Evolutionary conservation across 164 flowering plant species (phyloP).

Genomic region (Annona cherimola): DNA sequence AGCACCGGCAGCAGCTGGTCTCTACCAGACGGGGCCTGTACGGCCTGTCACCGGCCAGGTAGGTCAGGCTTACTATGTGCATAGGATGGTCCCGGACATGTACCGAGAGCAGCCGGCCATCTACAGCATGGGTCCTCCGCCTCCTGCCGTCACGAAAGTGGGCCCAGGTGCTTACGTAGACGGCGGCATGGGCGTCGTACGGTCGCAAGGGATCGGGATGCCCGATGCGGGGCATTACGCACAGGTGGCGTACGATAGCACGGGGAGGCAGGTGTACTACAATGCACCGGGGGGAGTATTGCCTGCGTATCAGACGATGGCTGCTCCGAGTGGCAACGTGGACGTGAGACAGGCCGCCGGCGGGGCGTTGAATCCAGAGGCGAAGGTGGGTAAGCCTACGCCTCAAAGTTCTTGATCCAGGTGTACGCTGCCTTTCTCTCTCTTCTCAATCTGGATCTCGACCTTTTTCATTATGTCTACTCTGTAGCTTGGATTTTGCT

Average conservation of each 20-base stretch:
- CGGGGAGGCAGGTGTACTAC: constrained; percentile 66
- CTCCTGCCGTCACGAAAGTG: constrained; percentile 7
- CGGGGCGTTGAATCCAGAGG: constrained; percentile 24
- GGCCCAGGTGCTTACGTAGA: constrained; percentile 1
- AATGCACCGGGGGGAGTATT: constrained; percentile 32
- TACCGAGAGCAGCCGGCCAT: constrained; percentile 37
- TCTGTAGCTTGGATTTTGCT: not conserved
- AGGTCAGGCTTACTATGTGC: constrained; percentile 52
- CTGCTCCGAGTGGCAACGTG: constrained; percentile 18
- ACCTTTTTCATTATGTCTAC: not conserved
- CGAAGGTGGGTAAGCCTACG: constrained; percentile 25
- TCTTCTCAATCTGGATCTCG: not conserved
- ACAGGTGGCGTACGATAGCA: constrained; percentile 57
- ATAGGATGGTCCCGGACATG: constrained; percentile 34
- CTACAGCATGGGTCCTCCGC: constrained; percentile 29
- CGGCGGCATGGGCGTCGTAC: constrained; percentile 4
- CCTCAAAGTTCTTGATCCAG: constrained; percentile 23
- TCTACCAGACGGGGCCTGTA: constrained; percentile 28
- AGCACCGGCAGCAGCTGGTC: not conserved
- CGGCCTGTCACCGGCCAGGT: constrained; percentile 36
- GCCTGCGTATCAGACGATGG: constrained; percentile 28
- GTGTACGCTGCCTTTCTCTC: not conserved
- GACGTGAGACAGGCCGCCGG: constrained; percentile 21
- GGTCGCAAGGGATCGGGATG: constrained; percentile 10
- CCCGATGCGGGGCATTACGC: constrained; percentile 21